Base-by-base conservation (phyloP, 2,329 filamentous ascomycete genomes). In the Lachnellula subtilissima region DNA sequence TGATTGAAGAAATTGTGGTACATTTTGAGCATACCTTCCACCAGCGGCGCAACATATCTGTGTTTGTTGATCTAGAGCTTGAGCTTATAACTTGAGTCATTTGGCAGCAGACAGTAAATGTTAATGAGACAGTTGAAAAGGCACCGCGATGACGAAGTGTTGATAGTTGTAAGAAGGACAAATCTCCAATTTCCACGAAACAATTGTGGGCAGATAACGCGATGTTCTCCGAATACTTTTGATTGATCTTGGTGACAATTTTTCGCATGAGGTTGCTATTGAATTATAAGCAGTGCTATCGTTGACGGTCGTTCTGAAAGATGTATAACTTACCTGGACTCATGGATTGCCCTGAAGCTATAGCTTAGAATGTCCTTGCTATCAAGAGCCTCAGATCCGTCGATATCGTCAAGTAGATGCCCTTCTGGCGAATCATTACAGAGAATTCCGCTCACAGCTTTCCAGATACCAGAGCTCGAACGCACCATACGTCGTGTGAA, bases 381-480 rank as follows among this genome's bases (percentile, higher is more conserved):
- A 51, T 88, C 86, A 2, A 91, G 78, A 1, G 86, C 88, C 4
- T 87, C 80, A 15, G 83, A 75, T 36, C 88, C 86, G 52, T 88
- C 83, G n/a, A 90, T 71, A 25, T 93, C 89, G 51, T 92, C 85
- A 0, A 86, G 87, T 3, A 90, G 76, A 70, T 94, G 86, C 0
- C 93, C 93, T 73, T 99, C 94, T 0, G 95, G 94, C 1, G 94
- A 96, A 72, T 97, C 94, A 60, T 96, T 87, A 67, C 94, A 99
- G 0, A 99, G 80, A 4, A 95, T 83, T 52, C 85, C 80, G 64
- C 82, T 83, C 5, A 97, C 90, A 25, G 83, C 80, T 0, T 74
- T 66, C 94, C 94, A 99, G 6, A 96, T 82, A n/a, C 80, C 77
- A 49, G 78, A 73, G 56, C 91, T 88, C 57, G 80, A 78, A 1